Conservation (phyloP, 768 basidiomycete species). For the Erythrobasidium yunnanense region DNA sequence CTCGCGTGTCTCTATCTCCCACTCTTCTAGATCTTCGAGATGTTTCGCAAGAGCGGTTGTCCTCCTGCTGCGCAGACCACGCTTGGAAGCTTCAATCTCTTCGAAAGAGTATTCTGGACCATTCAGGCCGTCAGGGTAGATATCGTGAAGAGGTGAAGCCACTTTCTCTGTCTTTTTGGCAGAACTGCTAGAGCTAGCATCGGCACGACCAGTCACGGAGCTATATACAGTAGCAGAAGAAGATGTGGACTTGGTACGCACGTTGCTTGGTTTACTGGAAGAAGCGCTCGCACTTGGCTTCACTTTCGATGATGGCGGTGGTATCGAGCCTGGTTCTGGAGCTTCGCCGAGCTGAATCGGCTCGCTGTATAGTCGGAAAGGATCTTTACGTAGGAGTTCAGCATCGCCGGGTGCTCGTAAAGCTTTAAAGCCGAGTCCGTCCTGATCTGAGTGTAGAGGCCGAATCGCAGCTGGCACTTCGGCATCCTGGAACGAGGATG, state of each 20-base stretch:
- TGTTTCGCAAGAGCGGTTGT: neutral
- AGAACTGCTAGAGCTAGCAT: neutral
- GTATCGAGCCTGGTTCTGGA: neutral
- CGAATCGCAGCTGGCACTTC: conserved; percentile 14
- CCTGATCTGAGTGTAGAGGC: conserved; percentile 1
- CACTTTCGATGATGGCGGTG: neutral
- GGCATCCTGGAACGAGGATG: conserved; percentile 10
- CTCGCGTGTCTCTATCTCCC: neutral
- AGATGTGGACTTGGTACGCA: too few species aligned
- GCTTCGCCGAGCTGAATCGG: conserved; percentile 36
- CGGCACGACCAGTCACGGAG: neutral
- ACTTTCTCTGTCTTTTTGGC: conserved; percentile 27
- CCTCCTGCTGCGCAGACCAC: neutral
- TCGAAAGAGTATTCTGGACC: conserved; percentile 56
- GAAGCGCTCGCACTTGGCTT: too few species aligned
- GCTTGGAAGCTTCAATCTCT: conserved; percentile 50
- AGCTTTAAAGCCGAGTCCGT: conserved; percentile 22
- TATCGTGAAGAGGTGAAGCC: conserved; percentile 44
- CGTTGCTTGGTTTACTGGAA: too few species aligned
- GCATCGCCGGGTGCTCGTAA: conserved; percentile 40
- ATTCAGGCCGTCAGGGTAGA: conserved; percentile 53
- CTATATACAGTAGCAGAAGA: too few species aligned
- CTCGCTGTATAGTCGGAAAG: conserved; percentile 42
- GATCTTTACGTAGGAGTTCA: conserved; percentile 44
- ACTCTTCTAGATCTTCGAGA: neutral